Percentiles rank a stretch among this genome's conserved stretches.
Evolutionary conservation across 306 rosid species (phyloP).

Genomic region (Acacia confusa): DNA sequence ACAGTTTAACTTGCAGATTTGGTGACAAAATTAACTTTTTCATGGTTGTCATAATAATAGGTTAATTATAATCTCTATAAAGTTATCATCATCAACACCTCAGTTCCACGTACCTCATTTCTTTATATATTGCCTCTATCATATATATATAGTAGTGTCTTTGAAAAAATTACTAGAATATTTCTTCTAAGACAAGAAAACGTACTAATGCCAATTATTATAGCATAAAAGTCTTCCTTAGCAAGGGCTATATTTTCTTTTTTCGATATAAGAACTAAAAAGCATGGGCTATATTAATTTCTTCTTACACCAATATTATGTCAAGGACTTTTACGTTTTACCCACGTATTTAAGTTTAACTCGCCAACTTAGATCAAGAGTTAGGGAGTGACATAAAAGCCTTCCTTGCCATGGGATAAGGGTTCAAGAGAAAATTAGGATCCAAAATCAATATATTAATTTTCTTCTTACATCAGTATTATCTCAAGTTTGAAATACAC

Average conservation of each 20-base stretch:
- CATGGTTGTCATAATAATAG: slow-evolving; percentile 40
- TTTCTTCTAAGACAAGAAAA: neutral
- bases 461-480: neutral
- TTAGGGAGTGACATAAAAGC: neutral
- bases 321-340: neutral
- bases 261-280: neutral
- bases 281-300: neutral
- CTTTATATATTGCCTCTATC: slow-evolving; percentile 2
- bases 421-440: neutral
- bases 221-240: neutral
- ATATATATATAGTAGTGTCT: neutral
- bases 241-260: neutral
- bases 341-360: too few relatives aligned
- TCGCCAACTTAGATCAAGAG: neutral
- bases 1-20: slow-evolving; percentile 17
- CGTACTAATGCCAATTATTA: neutral
- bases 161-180: neutral
- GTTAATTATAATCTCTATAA: slow-evolving; percentile 47
- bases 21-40: slow-evolving; percentile 37
- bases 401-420: neutral
- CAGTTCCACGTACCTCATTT: slow-evolving; percentile 36
- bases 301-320: neutral
- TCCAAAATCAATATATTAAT: neutral
- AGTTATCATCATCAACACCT: slow-evolving; percentile 48
- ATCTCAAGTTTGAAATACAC: slow-evolving; percentile 13